These are phyloP conservation scores for Debaryomycetaceae sp. DNA, from an alignment of 1,139 yeast genomes.

Conservation along the genomic window DNA sequence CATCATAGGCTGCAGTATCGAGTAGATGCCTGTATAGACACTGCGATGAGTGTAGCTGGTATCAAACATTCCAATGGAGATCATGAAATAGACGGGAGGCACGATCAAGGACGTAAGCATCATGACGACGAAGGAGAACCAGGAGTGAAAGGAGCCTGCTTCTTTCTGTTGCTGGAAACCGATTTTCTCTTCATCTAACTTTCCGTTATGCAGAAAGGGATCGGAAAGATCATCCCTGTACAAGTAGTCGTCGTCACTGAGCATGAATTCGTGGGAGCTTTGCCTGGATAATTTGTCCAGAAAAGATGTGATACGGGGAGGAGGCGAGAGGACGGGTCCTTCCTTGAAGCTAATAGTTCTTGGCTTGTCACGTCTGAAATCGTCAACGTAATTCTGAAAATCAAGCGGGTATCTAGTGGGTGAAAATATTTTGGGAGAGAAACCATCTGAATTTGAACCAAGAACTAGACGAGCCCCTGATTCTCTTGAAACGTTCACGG, in stretches of 20 bases:
- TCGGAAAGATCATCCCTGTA: background rate
- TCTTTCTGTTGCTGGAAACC: background rate
- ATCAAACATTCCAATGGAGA: slow-evolving; percentile 34
- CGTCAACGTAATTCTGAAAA: background rate
- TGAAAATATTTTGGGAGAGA: background rate
- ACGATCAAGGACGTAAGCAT: slow-evolving; percentile 29
- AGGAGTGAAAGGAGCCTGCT: slow-evolving; percentile 10
- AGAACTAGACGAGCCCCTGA: background rate
- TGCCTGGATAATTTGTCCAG: slow-evolving; percentile 2
- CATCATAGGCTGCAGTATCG: background rate
- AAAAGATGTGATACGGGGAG: slow-evolving; percentile 1
- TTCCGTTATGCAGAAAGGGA: background rate
- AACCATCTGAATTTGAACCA: background rate
- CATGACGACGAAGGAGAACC: slow-evolving; percentile 17
- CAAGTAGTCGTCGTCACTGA: background rate
- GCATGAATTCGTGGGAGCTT: slow-evolving; percentile 1
- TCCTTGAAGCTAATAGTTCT: background rate
- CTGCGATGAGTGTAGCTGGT: slow-evolving; percentile 15
- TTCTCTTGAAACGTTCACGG: background rate
- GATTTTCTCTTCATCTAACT: background rate
- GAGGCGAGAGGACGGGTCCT: background rate
- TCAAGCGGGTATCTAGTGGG: background rate
- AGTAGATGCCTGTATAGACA: slow-evolving; percentile 17
- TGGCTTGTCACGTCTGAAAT: slow-evolving; percentile 2
- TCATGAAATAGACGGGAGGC: slow-evolving; percentile 34